A percentile compares a stretch with the other conserved stretches of the same genome.
Evolutionary conservation across 169 alveolate species (phyloP).

Genomic region (Eimeria acervulina): DNA sequence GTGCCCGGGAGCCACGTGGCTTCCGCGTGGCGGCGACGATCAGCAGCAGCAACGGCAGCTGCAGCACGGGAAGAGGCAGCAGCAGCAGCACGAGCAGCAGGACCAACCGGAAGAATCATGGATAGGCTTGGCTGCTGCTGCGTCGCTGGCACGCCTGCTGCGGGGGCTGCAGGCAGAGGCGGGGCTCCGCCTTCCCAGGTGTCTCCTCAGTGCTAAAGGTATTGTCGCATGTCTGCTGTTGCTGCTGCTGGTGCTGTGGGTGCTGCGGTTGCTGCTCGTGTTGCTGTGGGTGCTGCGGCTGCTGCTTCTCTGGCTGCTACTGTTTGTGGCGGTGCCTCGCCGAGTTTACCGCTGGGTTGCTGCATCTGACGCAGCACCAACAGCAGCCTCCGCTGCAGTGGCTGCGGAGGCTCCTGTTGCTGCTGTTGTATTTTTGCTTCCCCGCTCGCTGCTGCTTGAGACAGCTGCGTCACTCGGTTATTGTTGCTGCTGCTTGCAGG

Average conservation of each 20-base stretch:
- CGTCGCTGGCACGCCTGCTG: constrained; percentile 68
- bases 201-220: constrained; percentile 48
- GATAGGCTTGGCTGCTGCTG: constrained; percentile 72
- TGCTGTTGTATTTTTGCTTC: not conserved
- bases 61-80: constrained; percentile 3
- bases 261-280: not conserved
- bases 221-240: not conserved
- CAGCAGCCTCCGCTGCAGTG: too few relatives aligned
- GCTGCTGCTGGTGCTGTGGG: not conserved
- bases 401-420: not conserved
- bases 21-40: not conserved
- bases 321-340: not conserved
- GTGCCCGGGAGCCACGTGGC: not conserved
- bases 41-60: not conserved
- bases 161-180: constrained; percentile 71
- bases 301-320: not conserved
- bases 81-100: constrained; percentile 28
- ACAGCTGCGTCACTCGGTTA: not conserved
- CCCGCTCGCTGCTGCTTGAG: constrained; percentile 32
- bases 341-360: not conserved
- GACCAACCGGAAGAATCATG: constrained; percentile 73
- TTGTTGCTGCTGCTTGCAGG: not conserved
- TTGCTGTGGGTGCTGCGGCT: not conserved
- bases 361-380: not conserved
- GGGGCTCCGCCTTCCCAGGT: constrained; percentile 68